Evolutionary conservation across 2,329 filamentous ascomycete genomes (phyloP).

Genomic region (Lecanicillium sp.): DNA sequence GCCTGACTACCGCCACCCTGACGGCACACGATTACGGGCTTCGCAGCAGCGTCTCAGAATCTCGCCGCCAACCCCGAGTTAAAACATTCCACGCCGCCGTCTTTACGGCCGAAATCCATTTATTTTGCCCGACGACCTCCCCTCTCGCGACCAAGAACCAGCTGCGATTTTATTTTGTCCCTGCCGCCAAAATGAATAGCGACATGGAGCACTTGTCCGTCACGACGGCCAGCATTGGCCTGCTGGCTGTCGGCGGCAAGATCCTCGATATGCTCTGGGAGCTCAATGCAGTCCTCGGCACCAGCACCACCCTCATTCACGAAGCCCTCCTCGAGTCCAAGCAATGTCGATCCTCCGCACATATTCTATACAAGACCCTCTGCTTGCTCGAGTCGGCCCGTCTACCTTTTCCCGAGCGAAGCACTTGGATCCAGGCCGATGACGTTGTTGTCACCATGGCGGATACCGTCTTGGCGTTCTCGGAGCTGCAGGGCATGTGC

Average conservation of each 20-base stretch:
- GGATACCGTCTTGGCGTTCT: slow-evolving; percentile 31
- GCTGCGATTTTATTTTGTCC: not conserved
- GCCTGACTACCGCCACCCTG: slow-evolving; percentile 11
- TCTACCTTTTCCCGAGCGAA: slow-evolving; percentile 30
- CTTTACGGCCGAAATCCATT: slow-evolving; percentile 5
- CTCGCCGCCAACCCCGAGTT: slow-evolving; percentile 6
- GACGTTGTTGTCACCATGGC: slow-evolving; percentile 30
- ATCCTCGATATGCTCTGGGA: slow-evolving; percentile 30
- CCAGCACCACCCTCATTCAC: slow-evolving; percentile 23
- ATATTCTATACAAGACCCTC: slow-evolving; percentile 31
- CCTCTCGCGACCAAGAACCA: not conserved
- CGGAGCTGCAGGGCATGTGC: slow-evolving; percentile 27
- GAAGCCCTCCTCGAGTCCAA: slow-evolving; percentile 30
- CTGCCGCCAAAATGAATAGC: slow-evolving; percentile 1
- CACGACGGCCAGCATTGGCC: slow-evolving; percentile 32
- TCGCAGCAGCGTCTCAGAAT: slow-evolving; percentile 11
- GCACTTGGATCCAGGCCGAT: slow-evolving; percentile 30
- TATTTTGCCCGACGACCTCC: not conserved
- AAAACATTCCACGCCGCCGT: slow-evolving; percentile 12
- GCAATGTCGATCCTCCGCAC: slow-evolving; percentile 32
- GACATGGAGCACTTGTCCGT: slow-evolving; percentile 26
- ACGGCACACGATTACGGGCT: slow-evolving; percentile 10
- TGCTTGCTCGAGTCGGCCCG: slow-evolving; percentile 26
- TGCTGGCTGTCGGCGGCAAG: slow-evolving; percentile 30
- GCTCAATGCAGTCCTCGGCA: slow-evolving; percentile 26